Base-by-base conservation (phyloP, 1,284 basidiomycete genomes). In the Chalciporus sp. region DNA sequence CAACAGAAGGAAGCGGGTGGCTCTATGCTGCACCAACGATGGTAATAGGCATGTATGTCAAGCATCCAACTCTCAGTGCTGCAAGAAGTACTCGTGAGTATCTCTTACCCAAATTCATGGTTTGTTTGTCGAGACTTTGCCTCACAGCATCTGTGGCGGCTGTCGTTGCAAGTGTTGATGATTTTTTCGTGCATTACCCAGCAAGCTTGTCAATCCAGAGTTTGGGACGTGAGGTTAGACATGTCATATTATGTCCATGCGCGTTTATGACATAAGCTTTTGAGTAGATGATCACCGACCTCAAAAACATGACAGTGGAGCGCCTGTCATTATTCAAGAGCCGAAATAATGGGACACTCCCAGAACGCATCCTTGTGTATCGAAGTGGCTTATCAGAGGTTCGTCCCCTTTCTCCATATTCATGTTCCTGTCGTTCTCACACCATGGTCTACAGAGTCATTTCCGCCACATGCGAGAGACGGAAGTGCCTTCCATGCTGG, bases 1-100 rank as follows among this genome's bases (percentile, higher is more conserved):
- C 68, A 10, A 60, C 64, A 1, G 81, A 73, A 56, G 81, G 85
- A 71, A 81, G 85, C 71, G 50, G 51, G 1, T 87, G 83, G 84
- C 71, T 92, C 37, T 76, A 72, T 56, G 61, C 74, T 53, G 69
- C 66, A 56, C 74, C 83, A 6, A 92, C 89, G 0, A 92, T 93
- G 85, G 68, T 92, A 29, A 81, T 92, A 28, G 90, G 90, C 7
- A 90, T 91, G 71, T 90, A 92, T 61, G 90, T 93, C 2, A 90
- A 87, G 1, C 89, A 92, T 66, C 84, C 87, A 7, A 76, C 83
- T 0, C 80, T 78, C 0, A 74, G 70, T 8, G 83, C 83, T 66
- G 66, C 70, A 47, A 74, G 74, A 11, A 88, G 85, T 12, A 82
- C 85, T 1, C 90, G 65, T 60, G 35, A 48, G 68, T 26, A 23